Evolutionary conservation across 2,329 filamentous ascomycete species (phyloP).

Genomic region (Phoma sp.): DNA sequence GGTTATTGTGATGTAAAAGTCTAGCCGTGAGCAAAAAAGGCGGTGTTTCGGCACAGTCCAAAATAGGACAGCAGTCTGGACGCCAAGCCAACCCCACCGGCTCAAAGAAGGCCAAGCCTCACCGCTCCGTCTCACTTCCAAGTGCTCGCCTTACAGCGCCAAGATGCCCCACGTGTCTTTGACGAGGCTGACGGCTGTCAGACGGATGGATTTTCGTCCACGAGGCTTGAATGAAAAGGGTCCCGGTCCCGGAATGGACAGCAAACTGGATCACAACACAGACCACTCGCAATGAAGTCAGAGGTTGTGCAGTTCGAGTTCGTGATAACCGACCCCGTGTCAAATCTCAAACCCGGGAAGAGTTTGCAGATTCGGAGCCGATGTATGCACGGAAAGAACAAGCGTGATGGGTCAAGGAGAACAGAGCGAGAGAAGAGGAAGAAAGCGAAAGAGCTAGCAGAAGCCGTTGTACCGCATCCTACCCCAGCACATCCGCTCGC

Average conservation of each 20-base stretch:
- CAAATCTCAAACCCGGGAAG: conserved; percentile 18
- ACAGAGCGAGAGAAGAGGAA: conserved; percentile 13
- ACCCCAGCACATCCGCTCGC: neutral
- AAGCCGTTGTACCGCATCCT: neutral
- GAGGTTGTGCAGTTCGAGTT: conserved; percentile 12
- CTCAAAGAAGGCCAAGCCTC: neutral
- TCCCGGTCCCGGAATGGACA: neutral
- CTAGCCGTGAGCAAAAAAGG: too few species aligned
- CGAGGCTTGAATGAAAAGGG: neutral
- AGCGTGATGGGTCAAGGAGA: conserved; percentile 22
- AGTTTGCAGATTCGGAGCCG: conserved; percentile 21
- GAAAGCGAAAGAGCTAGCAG: neutral
- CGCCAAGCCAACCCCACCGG: neutral
- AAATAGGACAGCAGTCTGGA: neutral
- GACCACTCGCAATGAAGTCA: neutral
- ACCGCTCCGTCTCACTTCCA: too few species aligned
- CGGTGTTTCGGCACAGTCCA: neutral
- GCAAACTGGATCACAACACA: neutral
- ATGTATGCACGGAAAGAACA: conserved; percentile 29
- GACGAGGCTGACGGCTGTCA: neutral
- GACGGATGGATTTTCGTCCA: neutral
- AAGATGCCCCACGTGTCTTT: neutral
- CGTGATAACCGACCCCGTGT: conserved; percentile 4
- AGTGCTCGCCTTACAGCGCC: neutral
- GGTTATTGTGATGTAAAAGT: too few species aligned